Percentiles rank a stretch among this genome's conserved stretches.
Conservation (phyloP, 2,329 filamentous ascomycete species). For the Ramichloridium luteum region DNA sequence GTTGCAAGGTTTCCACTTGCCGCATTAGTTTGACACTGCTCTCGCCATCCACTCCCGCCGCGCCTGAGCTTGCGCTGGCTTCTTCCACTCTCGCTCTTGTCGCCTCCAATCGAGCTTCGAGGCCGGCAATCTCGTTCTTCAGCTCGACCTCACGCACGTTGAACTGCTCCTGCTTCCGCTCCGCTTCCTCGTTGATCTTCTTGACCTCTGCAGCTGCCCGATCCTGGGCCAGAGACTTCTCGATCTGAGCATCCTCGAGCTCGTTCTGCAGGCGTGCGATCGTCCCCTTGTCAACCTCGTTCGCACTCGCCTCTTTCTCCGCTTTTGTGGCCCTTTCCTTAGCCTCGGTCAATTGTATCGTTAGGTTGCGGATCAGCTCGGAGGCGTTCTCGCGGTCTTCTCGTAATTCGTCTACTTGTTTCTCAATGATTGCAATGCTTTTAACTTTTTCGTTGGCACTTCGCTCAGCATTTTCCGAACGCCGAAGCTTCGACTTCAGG, state of each 20-base stretch:
- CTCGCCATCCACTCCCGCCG: constrained; percentile 49
- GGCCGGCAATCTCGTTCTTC: constrained; percentile 59
- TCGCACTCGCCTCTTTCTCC: constrained; percentile 52
- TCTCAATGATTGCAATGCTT: constrained; percentile 48
- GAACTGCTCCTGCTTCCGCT: constrained; percentile 58
- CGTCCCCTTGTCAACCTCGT: constrained; percentile 51
- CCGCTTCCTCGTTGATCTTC: constrained; percentile 60
- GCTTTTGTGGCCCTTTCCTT: constrained; percentile 54
- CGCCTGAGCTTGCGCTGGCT: constrained; percentile 54
- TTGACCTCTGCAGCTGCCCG: constrained; percentile 56
- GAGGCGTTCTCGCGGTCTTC: constrained; percentile 27
- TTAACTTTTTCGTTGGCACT: constrained; percentile 44
- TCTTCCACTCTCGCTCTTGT: constrained; percentile 81
- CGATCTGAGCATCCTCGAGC: constrained; percentile 53
- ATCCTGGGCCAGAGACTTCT: constrained; percentile 64
- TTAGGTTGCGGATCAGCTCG: constrained; percentile 57
- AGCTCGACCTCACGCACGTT: constrained; percentile 62
- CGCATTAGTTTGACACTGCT: constrained; percentile 57
- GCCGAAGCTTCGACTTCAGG: constrained; percentile 47
- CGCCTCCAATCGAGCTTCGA: constrained; percentile 83
- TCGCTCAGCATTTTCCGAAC: constrained; percentile 48
- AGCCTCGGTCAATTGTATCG: constrained; percentile 55
- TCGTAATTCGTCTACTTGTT: constrained; percentile 22
- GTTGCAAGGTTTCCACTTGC: constrained; percentile 90
- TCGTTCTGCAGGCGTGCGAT: constrained; percentile 49